phyloP scores from a whole-genome alignment of 1,284 basidiomycete genomes.

The Tylopilus sp. region DNA sequence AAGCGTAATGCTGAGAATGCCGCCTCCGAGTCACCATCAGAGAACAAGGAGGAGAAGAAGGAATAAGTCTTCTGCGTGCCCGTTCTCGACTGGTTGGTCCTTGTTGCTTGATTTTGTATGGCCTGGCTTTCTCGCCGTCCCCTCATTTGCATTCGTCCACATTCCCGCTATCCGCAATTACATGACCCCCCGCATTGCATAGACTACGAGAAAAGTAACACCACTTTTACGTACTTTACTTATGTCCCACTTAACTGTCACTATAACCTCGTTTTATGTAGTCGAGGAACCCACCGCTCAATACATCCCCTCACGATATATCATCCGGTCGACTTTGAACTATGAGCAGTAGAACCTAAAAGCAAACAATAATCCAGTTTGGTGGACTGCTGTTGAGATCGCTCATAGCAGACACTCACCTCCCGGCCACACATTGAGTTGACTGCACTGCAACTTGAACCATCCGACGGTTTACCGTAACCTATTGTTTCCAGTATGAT shows the following conservation, averaged over 20 bases:
- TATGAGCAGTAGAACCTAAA: no score
- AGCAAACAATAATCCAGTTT: no score
- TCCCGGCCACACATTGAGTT: no score
- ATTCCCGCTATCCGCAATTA: slow-evolving; percentile 2
- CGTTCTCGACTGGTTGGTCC: not conserved
- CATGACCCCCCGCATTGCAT: slow-evolving; percentile 21
- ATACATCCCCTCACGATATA: slow-evolving; percentile 10
- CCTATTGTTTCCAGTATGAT: no score
- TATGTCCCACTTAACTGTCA: slow-evolving; percentile 21
- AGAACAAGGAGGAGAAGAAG: slow-evolving; percentile 71
- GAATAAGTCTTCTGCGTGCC: slow-evolving; percentile 45
- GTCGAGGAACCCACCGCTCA: slow-evolving; percentile 28
- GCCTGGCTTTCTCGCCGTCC: slow-evolving; percentile 24
- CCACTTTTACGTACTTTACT: slow-evolving; percentile 30
- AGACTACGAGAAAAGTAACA: slow-evolving; percentile 34
- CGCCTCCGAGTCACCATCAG: slow-evolving; percentile 45
- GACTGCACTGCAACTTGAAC: no score
- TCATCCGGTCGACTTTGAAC: no score
- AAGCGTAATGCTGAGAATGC: slow-evolving; percentile 76
- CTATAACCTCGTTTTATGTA: slow-evolving; percentile 12
- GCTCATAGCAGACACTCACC: no score
- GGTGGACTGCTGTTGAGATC: no score
- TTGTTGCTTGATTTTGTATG: slow-evolving; percentile 15
- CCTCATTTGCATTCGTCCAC: slow-evolving; percentile 24
- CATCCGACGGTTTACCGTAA: no score